phyloP scores from a whole-genome alignment of 805 yeast genomes.

The Saccharomyces mikatae region DNA sequence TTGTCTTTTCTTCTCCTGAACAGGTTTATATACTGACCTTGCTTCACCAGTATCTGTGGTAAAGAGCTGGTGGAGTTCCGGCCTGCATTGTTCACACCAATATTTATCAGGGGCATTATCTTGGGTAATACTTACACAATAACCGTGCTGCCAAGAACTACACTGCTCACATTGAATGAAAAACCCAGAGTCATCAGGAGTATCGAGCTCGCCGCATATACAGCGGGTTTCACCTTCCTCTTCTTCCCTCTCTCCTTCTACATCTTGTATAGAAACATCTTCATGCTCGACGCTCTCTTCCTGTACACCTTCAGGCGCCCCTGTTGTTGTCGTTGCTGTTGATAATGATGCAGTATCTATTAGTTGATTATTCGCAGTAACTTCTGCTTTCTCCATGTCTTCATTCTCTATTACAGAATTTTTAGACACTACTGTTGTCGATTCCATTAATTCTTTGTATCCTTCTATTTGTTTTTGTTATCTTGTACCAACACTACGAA shows the following conservation, averaged over 20 bases:
- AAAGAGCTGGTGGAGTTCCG: slow-evolving; percentile 56
- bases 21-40: slow-evolving; percentile 33
- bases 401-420: background rate
- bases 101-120: slow-evolving; percentile 84
- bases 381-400: background rate
- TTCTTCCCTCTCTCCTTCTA: slow-evolving; percentile 30
- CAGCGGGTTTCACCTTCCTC: slow-evolving; percentile 41
- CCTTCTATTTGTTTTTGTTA: background rate
- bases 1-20: slow-evolving; percentile 30
- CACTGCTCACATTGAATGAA: slow-evolving; percentile 85
- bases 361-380: background rate
- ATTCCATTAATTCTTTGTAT: background rate
- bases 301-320: background rate
- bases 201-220: slow-evolving; percentile 37
- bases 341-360: background rate
- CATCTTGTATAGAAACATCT: slow-evolving; percentile 13
- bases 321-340: background rate
- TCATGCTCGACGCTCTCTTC: background rate
- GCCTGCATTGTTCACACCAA: slow-evolving; percentile 89
- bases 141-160: slow-evolving; percentile 96
- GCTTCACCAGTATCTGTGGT: slow-evolving; percentile 19
- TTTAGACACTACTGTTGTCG: background rate
- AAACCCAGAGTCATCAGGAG: slow-evolving; percentile 48
- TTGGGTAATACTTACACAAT: slow-evolving; percentile 79
- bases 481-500: background rate